Conservation (phyloP, 2,329 filamentous ascomycete species). For the Xenosphaeropsis pyriputrescens region DNA sequence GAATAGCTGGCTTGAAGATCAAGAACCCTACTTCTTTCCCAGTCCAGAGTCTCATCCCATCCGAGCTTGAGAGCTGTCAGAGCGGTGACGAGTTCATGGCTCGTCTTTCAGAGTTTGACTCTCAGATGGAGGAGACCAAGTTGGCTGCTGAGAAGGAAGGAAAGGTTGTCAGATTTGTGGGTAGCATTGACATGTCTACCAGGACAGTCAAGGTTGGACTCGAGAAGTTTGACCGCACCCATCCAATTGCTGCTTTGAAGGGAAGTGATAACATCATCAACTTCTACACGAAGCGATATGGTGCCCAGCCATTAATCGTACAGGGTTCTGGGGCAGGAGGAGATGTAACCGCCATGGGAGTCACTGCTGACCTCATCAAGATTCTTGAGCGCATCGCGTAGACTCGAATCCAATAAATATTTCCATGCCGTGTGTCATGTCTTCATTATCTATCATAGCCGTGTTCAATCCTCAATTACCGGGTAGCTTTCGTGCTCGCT, state of each 20-base stretch:
- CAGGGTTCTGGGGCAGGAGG: slow-evolving; percentile 90
- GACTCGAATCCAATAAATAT: too few species aligned
- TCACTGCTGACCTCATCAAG: slow-evolving; percentile 87
- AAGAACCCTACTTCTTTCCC: slow-evolving; percentile 80
- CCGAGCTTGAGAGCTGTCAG: slow-evolving; percentile 61
- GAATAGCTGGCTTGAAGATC: slow-evolving; percentile 68
- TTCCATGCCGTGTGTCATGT: background rate
- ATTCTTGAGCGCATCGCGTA: slow-evolving; percentile 44
- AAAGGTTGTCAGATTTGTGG: slow-evolving; percentile 89
- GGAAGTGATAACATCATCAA: slow-evolving; percentile 98
- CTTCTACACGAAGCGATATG: slow-evolving; percentile 95
- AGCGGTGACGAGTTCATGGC: slow-evolving; percentile 79
- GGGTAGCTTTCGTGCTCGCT: slow-evolving; percentile 14
- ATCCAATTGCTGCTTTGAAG: slow-evolving; percentile 87
- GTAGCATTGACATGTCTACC: slow-evolving; percentile 73
- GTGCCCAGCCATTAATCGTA: slow-evolving; percentile 78
- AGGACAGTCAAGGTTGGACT: slow-evolving; percentile 83
- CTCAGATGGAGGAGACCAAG: slow-evolving; percentile 82
- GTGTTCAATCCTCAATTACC: slow-evolving; percentile 1
- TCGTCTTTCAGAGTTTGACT: slow-evolving; percentile 68
- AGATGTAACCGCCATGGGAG: slow-evolving; percentile 95
- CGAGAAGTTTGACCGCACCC: slow-evolving; percentile 74
- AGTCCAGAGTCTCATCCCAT: slow-evolving; percentile 84
- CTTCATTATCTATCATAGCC: background rate
- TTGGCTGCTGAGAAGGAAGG: slow-evolving; percentile 70